Base-by-base conservation (phyloP, 371 early-diverging fungal genomes). In the Mucor piriformis region DNA sequence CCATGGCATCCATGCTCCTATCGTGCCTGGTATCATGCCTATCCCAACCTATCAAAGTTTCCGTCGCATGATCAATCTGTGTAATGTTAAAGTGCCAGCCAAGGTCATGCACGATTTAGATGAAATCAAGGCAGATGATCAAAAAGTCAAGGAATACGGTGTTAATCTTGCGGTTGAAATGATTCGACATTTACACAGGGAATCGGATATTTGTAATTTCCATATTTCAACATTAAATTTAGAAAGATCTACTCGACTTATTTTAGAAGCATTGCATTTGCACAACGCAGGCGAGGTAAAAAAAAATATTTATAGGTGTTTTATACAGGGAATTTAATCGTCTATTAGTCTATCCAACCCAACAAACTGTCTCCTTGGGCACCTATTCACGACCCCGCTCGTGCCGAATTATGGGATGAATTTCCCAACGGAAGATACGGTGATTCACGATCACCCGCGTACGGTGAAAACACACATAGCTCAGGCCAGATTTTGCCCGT, bases 371-470 rank as follows among this genome's bases (percentile, higher is more conserved):
- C 66, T 23, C 55, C 73, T 42, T 70, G 64, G 62, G 42, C 61
- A 13, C 59, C 64, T 42, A 38, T 64, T 42, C 69, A 63, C 50
- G 75, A 74, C 44, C 61, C 74, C 21, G 50, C 69, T 11, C 67
- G 69, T n/a, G 76, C 77, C 6, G 84, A 84, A 59, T 76, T 86
- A 21, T 96, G 95, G 95, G 97, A 98, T 80, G 96, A 98, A 50
- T 97, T 93, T 70, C 97, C 97, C 24, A 98, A 98, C 70, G 97
- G 98, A 20, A 89, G 98, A 34, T 98, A 95, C 91, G 97, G 97
- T 60, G 96, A 96, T 74, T 87, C 96, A 27, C 79, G 95, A 23
- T 97, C 97, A 15, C 88, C 92, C 21, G 80, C 80, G 11, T 80
- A 69, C 61, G 80, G 80, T 69, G 72, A 77, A 64, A 67, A 56